Evolutionary conservation across 75 land plant species (phyloP).

Genomic region (Selaginella tamariscina): DNA sequence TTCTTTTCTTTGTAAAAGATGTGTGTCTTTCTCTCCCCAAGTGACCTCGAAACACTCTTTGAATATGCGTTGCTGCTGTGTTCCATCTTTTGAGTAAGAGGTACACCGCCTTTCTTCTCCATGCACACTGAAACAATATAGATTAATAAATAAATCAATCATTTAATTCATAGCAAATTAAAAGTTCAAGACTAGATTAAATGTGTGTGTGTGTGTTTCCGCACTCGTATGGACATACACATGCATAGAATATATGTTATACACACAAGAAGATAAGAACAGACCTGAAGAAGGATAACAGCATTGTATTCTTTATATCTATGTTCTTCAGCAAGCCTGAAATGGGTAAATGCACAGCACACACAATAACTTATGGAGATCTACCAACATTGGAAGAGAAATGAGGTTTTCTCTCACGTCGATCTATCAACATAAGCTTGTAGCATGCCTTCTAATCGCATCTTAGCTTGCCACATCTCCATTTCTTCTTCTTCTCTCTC

Average conservation of each 20-base stretch:
- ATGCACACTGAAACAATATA: constrained; percentile 25
- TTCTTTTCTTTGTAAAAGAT: not conserved
- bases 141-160: not conserved
- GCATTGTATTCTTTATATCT: not conserved
- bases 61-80: constrained; percentile 17
- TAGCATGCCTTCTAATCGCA: not conserved
- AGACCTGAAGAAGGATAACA: not conserved
- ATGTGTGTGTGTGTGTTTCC: no score
- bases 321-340: not conserved
- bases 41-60: constrained; percentile 28
- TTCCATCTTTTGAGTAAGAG: constrained; percentile 19
- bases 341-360: not conserved
- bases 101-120: constrained; percentile 11
- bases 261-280: not conserved
- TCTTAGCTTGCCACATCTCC: not conserved
- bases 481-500: not conserved
- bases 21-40: constrained; percentile 16
- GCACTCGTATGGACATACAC: no score
- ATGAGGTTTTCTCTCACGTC: not conserved
- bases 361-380: not conserved
- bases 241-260: no score
- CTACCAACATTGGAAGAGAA: not conserved
- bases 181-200: not conserved
- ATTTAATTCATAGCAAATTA: not conserved
- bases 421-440: not conserved